Conservation (phyloP, 768 basidiomycete genomes). For the Lentinula sp. region DNA sequence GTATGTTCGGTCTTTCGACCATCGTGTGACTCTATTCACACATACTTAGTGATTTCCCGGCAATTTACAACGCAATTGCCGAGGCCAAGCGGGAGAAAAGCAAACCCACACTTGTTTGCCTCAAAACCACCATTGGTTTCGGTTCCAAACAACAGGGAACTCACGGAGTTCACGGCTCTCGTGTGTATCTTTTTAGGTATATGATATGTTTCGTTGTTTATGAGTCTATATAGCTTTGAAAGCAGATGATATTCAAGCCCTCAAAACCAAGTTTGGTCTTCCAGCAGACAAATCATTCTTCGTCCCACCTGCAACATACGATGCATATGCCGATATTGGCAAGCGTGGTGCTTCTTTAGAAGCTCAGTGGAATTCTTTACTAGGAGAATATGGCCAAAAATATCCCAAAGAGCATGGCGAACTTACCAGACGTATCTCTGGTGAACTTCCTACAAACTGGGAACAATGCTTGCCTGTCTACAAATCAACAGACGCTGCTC, state of each 20-base stretch:
- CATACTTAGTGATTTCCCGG: slow-evolving; percentile 60
- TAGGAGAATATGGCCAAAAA: slow-evolving; percentile 65
- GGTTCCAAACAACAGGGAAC: slow-evolving; percentile 92
- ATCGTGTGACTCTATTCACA: background rate
- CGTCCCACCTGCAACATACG: slow-evolving; percentile 69
- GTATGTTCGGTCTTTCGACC: slow-evolving; percentile 31
- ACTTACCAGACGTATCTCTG: slow-evolving; percentile 77
- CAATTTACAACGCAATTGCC: slow-evolving; percentile 73
- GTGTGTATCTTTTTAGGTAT: slow-evolving; percentile 41
- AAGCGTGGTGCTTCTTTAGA: slow-evolving; percentile 72
- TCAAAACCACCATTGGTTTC: slow-evolving; percentile 89
- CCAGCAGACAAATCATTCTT: slow-evolving; percentile 72
- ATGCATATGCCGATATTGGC: slow-evolving; percentile 59
- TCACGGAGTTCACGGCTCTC: slow-evolving; percentile 90
- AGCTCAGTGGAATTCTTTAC: slow-evolving; percentile 64
- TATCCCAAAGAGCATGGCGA: slow-evolving; percentile 85
- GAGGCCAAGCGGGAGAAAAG: slow-evolving; percentile 67
- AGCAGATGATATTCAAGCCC: slow-evolving; percentile 77
- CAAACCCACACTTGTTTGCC: slow-evolving; percentile 84
- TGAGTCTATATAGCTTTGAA: slow-evolving; percentile 63
- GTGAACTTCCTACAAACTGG: slow-evolving; percentile 82
- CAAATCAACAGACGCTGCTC: slow-evolving; percentile 76
- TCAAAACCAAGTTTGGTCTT: slow-evolving; percentile 85
- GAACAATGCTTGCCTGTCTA: slow-evolving; percentile 82
- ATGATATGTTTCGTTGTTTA: background rate